Base-by-base conservation (phyloP, 306 rosid genomes). In the Coriaria nepalensis region DNA sequence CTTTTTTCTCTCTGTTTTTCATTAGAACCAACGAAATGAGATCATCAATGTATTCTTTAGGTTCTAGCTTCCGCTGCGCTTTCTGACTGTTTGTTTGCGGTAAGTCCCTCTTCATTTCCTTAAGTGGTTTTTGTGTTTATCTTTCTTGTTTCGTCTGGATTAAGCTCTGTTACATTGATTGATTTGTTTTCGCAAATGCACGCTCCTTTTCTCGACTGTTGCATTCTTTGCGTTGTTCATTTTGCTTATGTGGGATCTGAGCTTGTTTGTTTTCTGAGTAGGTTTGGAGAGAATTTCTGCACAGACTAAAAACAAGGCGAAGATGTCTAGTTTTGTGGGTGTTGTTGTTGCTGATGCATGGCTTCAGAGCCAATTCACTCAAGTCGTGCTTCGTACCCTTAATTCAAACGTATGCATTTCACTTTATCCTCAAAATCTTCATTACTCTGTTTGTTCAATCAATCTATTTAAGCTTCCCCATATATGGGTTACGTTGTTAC, bases 281-380 rank as follows among this genome's bases (percentile, higher is more conserved):
- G 29, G 29, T 20, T 20, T 20, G 29, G 29, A 20, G 29, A 20
- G 1, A 20, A 33, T 42, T 62, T 43, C n/a, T 53, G 54, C 56
- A n/a, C 55, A 68, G 52, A 69, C 52, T 52, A 40, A 3, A 20
- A 20, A 20, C 1, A 20, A 63, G 56, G 62, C 49, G 52, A 79
- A 65, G 53, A 85, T 92, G 98, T 92, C 98, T 56, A 37, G 93
- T 64, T 92, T 75, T 57, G 94, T 71, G 56, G 98, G 98, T 15
- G 98, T 92, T 53, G 43, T 92, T 58, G 93, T 92, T 73, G 79
- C 94, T 68, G 98, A 92, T 73, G 70, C 80, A 66, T 66, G 72
- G 87, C 94, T 92, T 40, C 98, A 92, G 68, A 75, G 86, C 75
- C 96, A 86, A 68, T 92, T 92, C 86, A 92, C 98, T 41, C 98